phyloP scores from a whole-genome alignment of 306 rosid genomes.

The Comarum palustre region DNA sequence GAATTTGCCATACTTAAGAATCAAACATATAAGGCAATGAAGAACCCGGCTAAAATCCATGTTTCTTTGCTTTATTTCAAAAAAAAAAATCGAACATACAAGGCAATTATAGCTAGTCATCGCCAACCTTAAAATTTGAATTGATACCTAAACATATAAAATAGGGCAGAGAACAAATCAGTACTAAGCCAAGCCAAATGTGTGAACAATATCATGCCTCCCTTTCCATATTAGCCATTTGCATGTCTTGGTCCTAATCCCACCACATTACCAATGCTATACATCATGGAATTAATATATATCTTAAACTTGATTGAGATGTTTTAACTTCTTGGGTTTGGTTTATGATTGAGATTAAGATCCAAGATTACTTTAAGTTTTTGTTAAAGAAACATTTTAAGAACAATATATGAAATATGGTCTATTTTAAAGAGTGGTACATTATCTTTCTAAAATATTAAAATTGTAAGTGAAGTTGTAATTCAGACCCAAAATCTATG shows the following conservation, averaged over 20 bases:
- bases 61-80: no score
- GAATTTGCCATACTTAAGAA: background rate
- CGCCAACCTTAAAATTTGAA: slow-evolving; percentile 8
- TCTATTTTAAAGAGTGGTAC: no score
- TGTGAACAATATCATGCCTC: background rate
- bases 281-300: background rate
- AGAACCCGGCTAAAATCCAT: no score
- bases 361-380: background rate
- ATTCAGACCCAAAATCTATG: no score
- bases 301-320: slow-evolving; percentile 3
- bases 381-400: no score
- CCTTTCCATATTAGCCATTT: background rate
- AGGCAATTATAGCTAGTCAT: background rate
- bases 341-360: background rate
- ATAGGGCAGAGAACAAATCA: background rate
- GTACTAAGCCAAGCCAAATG: background rate
- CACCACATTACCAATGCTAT: slow-evolving; percentile 2
- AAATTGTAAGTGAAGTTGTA: no score
- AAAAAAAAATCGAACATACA: no score
- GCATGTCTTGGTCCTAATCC: slow-evolving; percentile 6
- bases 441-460: no score
- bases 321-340: slow-evolving; percentile 10
- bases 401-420: no score
- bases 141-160: background rate
- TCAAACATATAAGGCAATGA: background rate